Percentiles rank a stretch among this genome's conserved stretches.
Conservation (phyloP, 176 grass and related monocot species). For the Elaeis guineensis region DNA sequence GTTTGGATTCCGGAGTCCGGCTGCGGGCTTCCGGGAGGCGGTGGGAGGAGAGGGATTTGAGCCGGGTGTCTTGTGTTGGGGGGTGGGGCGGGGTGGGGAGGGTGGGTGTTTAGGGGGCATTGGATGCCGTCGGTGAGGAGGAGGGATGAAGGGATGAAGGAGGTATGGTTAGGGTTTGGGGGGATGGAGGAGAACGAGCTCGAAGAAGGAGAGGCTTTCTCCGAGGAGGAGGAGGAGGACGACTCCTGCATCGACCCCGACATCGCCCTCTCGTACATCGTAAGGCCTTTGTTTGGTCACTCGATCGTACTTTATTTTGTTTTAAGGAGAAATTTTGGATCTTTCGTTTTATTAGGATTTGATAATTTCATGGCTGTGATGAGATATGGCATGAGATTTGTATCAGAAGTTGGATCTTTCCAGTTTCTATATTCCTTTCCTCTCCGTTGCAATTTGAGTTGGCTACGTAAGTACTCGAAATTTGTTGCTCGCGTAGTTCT, state of each 20-base stretch:
- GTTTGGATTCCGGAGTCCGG: no score
- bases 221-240: constrained; percentile 20
- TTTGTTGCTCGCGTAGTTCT: no score
- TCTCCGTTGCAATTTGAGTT: no score
- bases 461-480: no score
- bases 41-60: no score
- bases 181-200: constrained; percentile 62
- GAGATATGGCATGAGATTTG: no score
- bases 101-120: constrained; percentile 2
- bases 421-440: no score
- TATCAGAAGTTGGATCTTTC: no score
- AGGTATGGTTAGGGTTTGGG: constrained; percentile 5
- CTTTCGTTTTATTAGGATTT: neutral
- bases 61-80: constrained; percentile 1
- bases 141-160: constrained; percentile 32
- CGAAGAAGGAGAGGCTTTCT: constrained; percentile 70
- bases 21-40: no score
- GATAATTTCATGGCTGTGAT: no score
- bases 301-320: neutral
- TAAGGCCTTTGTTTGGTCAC: constrained; percentile 27
- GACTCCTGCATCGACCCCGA: constrained; percentile 66
- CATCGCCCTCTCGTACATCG: constrained; percentile 81
- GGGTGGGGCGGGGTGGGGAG: neutral
- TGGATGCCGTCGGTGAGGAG: constrained; percentile 56
- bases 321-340: neutral